Conservation (phyloP, 306 rosid genomes). For the Prinsepia uniflora region DNA sequence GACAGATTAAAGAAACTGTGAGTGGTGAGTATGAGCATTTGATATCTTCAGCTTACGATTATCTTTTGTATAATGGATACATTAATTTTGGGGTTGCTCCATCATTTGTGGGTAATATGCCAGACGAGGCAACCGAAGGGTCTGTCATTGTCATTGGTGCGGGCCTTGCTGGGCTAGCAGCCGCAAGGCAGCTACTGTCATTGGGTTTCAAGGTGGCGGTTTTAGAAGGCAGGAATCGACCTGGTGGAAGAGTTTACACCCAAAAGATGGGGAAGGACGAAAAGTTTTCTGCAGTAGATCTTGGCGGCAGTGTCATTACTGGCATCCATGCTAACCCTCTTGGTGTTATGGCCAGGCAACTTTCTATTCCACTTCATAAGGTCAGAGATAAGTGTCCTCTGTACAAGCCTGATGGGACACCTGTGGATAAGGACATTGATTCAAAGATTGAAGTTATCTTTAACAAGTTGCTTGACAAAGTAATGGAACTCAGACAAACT, state of each 20-base stretch:
- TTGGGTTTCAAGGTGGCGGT: constrained; percentile 79
- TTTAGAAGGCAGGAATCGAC: constrained; percentile 82
- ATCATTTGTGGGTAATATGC: constrained; percentile 47
- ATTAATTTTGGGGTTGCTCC: constrained; percentile 88
- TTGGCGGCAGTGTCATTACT: constrained; percentile 90
- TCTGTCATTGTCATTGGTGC: constrained; percentile 76
- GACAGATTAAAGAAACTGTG: constrained; percentile 74
- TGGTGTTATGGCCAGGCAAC: constrained; percentile 91
- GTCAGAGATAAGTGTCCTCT: constrained; percentile 84
- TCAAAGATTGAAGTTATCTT: constrained; percentile 60
- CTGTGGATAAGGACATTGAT: constrained; percentile 59
- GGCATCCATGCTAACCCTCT: constrained; percentile 96
- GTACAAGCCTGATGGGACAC: constrained; percentile 73
- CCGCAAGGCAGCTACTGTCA: constrained; percentile 84
- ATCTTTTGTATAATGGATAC: constrained; percentile 68
- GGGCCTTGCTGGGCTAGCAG: constrained; percentile 90
- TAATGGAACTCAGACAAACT: constrained; percentile 77
- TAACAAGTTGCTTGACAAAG: constrained; percentile 83
- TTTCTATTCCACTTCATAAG: constrained; percentile 88
- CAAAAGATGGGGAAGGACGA: constrained; percentile 71
- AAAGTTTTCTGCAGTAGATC: constrained; percentile 63
- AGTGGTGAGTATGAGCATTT: constrained; percentile 64
- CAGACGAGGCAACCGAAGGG: constrained; percentile 63
- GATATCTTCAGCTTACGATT: constrained; percentile 76
- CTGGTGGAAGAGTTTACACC: constrained; percentile 95